Conservation (phyloP, 2,329 filamentous ascomycete genomes). For the Sarocladium strictum region DNA sequence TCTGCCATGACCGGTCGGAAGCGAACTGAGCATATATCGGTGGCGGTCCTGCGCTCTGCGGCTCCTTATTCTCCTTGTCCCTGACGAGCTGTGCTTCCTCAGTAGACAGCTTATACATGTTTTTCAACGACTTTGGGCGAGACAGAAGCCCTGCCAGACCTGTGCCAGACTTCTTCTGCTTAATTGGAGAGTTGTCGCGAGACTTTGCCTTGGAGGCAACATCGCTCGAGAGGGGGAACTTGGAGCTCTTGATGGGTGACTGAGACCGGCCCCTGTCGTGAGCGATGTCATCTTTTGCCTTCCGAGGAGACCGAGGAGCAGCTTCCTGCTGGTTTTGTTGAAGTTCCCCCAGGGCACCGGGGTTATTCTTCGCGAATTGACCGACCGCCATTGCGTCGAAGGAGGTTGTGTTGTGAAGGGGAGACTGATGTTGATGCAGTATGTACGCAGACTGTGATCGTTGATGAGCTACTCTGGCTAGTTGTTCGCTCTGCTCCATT, state of each 20-base stretch:
- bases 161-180: constrained; percentile 77
- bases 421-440: neutral
- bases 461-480: neutral
- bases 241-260: constrained; percentile 37
- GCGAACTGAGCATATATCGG: constrained; percentile 79
- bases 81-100: constrained; percentile 47
- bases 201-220: constrained; percentile 26
- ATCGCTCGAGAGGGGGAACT: constrained; percentile 1
- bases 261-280: constrained; percentile 29
- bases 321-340: constrained; percentile 48
- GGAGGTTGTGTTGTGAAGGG: neutral
- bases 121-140: constrained; percentile 68
- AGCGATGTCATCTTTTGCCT: constrained; percentile 19
- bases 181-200: constrained; percentile 46
- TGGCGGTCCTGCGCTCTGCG: constrained; percentile 32
- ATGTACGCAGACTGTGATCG: constrained; percentile 3
- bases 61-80: constrained; percentile 70
- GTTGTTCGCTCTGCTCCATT: neutral
- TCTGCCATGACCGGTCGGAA: constrained; percentile 19
- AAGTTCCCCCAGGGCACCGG: constrained; percentile 48
- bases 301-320: constrained; percentile 19
- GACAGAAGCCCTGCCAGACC: constrained; percentile 74
- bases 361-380: constrained; percentile 29
- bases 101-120: constrained; percentile 47
- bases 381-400: constrained; percentile 14